Evolutionary conservation across 2,329 filamentous ascomycete genomes (phyloP).

Genomic region (Macrophomina tecta): DNA sequence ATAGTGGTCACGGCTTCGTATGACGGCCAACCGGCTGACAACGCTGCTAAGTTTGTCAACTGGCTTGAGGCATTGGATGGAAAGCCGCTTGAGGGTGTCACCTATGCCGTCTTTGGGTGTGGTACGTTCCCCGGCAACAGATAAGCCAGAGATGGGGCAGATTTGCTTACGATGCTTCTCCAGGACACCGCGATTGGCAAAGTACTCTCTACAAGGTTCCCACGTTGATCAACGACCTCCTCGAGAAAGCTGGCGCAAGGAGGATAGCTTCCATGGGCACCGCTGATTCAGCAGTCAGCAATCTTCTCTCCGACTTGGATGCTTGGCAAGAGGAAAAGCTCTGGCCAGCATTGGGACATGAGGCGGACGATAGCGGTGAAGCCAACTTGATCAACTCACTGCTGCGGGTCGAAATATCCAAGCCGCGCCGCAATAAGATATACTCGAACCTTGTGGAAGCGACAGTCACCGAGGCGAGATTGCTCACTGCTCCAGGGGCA

Average conservation of each 20-base stretch:
- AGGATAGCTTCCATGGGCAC: constrained; percentile 40
- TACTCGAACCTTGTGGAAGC: constrained; percentile 41
- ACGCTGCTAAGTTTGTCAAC: constrained; percentile 49
- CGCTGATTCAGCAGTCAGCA: constrained; percentile 44
- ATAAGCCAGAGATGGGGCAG: too few species aligned
- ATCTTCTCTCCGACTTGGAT: constrained; percentile 51
- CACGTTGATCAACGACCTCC: constrained; percentile 40
- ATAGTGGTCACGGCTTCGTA: constrained; percentile 50
- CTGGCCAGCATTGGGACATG: constrained; percentile 37
- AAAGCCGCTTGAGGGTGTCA: constrained; percentile 39
- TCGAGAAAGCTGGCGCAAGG: constrained; percentile 41
- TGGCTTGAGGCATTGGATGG: constrained; percentile 43
- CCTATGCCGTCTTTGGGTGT: constrained; percentile 50
- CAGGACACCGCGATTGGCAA: constrained; percentile 47
- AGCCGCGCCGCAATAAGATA: too few species aligned
- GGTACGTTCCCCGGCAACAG: constrained; percentile 32
- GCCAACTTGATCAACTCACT: too few species aligned
- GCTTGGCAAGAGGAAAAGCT: constrained; percentile 46
- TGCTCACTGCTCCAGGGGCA: constrained; percentile 37
- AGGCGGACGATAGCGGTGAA: too few species aligned
- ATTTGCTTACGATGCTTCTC: background rate
- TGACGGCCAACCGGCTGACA: constrained; percentile 51
- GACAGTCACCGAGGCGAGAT: constrained; percentile 39
- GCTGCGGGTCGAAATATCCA: too few species aligned
- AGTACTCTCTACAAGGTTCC: constrained; percentile 50